A percentile compares a stretch with the other conserved stretches of the same genome.
These are phyloP conservation scores for Apiotrichum siamense DNA, from an alignment of 1,284 basidiomycete species.

Conservation along the genomic window DNA sequence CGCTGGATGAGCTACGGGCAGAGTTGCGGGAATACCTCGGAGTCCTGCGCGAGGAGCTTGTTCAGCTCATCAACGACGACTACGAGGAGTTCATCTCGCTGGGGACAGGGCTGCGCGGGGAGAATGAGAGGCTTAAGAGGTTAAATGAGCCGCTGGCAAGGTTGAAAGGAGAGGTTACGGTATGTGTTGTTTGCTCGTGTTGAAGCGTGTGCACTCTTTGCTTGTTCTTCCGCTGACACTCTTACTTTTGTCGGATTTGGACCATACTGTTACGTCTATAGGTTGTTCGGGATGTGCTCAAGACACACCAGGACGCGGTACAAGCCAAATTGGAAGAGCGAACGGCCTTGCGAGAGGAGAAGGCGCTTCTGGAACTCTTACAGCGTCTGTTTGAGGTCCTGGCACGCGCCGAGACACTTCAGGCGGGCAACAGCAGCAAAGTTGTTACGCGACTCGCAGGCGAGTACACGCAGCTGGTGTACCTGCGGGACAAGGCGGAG, in stretches of 20 bases:
- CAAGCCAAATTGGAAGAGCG: constrained; percentile 69
- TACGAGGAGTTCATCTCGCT: constrained; percentile 96
- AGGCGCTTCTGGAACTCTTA: constrained; percentile 74
- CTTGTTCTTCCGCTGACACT: background rate
- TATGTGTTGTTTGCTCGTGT: constrained; percentile 45
- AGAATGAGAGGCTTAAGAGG: constrained; percentile 64
- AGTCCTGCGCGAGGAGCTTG: constrained; percentile 80
- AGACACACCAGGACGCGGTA: constrained; percentile 60
- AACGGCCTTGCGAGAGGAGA: constrained; percentile 70
- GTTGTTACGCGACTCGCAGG: constrained; percentile 76
- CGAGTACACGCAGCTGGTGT: constrained; percentile 88
- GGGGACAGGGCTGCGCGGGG: constrained; percentile 78
- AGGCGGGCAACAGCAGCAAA: constrained; percentile 54
- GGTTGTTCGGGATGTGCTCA: constrained; percentile 39
- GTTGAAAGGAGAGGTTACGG: constrained; percentile 64
- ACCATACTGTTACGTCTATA: too few relatives aligned
- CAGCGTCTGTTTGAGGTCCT: constrained; percentile 84
- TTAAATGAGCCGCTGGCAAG: constrained; percentile 61
- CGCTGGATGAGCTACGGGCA: constrained; percentile 74
- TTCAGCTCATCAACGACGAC: constrained; percentile 92
- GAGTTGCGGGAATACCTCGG: constrained; percentile 82
- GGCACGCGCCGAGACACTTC: constrained; percentile 71
- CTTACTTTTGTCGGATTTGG: background rate
- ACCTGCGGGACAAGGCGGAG: constrained; percentile 75
- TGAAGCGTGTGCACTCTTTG: background rate